Evolutionary conservation across 1,139 yeast genomes (phyloP).

Genomic region (Nakaseomyces delphensis): DNA sequence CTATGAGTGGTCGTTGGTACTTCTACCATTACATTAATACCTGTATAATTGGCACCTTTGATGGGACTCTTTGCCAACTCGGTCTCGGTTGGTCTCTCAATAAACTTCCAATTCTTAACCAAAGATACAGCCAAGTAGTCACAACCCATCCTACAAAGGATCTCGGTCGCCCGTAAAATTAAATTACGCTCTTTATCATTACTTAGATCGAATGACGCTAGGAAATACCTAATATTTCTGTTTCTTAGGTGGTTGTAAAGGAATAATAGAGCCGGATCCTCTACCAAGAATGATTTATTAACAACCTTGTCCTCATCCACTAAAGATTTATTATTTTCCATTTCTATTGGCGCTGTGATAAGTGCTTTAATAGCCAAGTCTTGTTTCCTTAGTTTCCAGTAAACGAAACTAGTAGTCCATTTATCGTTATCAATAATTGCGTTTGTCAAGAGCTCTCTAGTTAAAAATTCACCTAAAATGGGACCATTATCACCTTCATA

Average conservation of each 20-base stretch:
- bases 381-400: constrained; percentile 54
- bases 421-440: constrained; percentile 61
- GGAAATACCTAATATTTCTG: constrained; percentile 39
- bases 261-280: constrained; percentile 72
- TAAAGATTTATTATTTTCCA: constrained; percentile 24
- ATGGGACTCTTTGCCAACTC: constrained; percentile 7
- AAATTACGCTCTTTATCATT: constrained; percentile 49
- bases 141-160: constrained; percentile 86
- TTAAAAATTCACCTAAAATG: constrained; percentile 43
- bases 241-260: constrained; percentile 55
- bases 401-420: constrained; percentile 79
- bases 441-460: constrained; percentile 44
- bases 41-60: constrained; percentile 8
- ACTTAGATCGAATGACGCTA: constrained; percentile 43
- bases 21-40: constrained; percentile 11
- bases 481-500: constrained; percentile 53
- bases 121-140: constrained; percentile 63
- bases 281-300: constrained; percentile 47
- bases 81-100: constrained; percentile 22
- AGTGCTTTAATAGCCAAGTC: constrained; percentile 56
- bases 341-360: constrained; percentile 45
- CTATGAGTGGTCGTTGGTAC: constrained; percentile 19
- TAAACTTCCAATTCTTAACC: constrained; percentile 61
- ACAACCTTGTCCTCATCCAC: constrained; percentile 21
- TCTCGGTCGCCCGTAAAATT: constrained; percentile 52